Evolutionary conservation across 352 stramenopile genomes (phyloP).

Genomic region (Globisporangium perplexum): DNA sequence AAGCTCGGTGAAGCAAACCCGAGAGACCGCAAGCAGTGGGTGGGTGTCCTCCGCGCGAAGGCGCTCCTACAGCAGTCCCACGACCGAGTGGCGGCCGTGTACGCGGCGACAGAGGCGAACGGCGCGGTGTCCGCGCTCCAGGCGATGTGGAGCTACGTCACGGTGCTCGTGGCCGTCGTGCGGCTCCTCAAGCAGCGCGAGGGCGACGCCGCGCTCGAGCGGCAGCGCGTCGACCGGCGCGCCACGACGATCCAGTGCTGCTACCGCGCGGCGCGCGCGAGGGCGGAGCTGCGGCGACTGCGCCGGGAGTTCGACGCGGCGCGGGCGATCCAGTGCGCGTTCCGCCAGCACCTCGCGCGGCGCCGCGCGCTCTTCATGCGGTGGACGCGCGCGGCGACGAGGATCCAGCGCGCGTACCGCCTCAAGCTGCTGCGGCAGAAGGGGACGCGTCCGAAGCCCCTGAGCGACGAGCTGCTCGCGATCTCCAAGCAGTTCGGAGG

Average conservation of each 20-base stretch:
- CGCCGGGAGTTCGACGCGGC: conserved; percentile 27
- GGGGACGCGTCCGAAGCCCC: conserved; percentile 25
- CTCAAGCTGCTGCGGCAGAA: conserved; percentile 31
- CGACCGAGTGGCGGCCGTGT: background rate
- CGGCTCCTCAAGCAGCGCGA: conserved; percentile 56
- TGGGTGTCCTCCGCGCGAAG: background rate
- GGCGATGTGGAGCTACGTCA: conserved; percentile 16
- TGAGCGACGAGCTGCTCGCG: conserved; percentile 43
- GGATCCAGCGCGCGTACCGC: conserved; percentile 58
- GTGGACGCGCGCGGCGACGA: conserved; percentile 40
- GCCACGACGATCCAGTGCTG: conserved; percentile 45
- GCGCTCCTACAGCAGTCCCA: conserved; percentile 4
- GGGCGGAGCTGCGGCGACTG: conserved; percentile 19
- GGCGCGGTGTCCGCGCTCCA: conserved; percentile 5
- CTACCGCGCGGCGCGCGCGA: conserved; percentile 25
- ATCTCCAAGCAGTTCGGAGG: conserved; percentile 36
- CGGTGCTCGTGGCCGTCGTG: conserved; percentile 28
- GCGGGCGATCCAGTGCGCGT: conserved; percentile 57
- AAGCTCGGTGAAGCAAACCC: conserved; percentile 7
- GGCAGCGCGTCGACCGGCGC: conserved; percentile 12
- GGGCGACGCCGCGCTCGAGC: conserved; percentile 19
- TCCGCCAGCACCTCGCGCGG: conserved; percentile 58
- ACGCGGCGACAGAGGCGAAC: background rate
- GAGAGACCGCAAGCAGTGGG: conserved; percentile 12
- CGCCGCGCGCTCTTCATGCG: conserved; percentile 37